Evolutionary conservation across 164 flowering plant genomes (phyloP).

Genomic region (Piper longum): DNA sequence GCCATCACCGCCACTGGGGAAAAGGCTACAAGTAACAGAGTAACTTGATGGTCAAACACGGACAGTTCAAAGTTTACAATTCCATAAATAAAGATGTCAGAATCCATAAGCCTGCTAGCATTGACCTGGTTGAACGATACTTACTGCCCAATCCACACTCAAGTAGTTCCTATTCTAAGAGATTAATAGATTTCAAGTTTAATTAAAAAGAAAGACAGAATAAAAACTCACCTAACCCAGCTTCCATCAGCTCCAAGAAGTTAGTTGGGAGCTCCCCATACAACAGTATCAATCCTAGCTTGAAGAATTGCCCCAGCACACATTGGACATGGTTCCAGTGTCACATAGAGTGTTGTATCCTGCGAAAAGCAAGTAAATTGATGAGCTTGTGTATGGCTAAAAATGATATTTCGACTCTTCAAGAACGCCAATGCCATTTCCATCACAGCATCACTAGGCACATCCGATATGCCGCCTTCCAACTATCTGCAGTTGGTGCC

Average conservation of each 20-base stretch:
- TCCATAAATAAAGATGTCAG: too few relatives aligned
- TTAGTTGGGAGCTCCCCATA: slow-evolving; percentile 98
- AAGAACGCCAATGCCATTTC: not conserved
- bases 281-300: slow-evolving; percentile 71
- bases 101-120: too few relatives aligned
- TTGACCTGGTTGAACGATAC: not conserved
- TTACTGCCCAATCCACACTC: not conserved
- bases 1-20: slow-evolving; percentile 37
- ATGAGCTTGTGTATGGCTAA: not conserved
- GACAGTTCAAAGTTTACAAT: too few relatives aligned
- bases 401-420: not conserved
- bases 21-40: slow-evolving; percentile 42
- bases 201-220: not conserved
- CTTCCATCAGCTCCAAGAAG: slow-evolving; percentile 99
- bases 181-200: not conserved
- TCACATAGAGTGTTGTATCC: slow-evolving; percentile 88
- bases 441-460: not conserved
- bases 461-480: too few relatives aligned
- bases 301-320: slow-evolving; percentile 98
- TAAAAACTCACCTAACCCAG: slow-evolving; percentile 67
- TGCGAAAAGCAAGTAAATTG: slow-evolving; percentile 10
- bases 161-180: not conserved
- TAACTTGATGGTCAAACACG: not conserved
- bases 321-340: slow-evolving; percentile 97
- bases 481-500: too few relatives aligned